Base-by-base conservation (phyloP, 306 rosid species). In the Astragalus glycyphyllos region DNA sequence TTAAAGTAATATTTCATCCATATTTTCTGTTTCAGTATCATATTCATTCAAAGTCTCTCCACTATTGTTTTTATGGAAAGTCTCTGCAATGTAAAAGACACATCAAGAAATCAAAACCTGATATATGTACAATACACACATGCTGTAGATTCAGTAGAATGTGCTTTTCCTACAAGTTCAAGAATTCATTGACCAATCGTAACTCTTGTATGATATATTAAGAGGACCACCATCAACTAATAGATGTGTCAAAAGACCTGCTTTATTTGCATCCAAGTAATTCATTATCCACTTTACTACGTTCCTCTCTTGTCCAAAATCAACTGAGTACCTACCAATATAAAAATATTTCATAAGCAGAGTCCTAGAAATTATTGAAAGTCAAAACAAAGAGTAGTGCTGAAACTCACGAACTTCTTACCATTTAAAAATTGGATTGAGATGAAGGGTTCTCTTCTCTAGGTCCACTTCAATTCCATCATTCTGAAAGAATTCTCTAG, bases 231-330 rank as follows among this genome's bases (percentile, higher is more conserved):
- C 96, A 62, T 94, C 98, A 44, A 76, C 79, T 79, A 90, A 58
- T 20, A 94, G 88, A 82, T 94, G 98, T n/a, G 95, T 83, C 86
- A 94, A 72, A 73, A 87, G 86, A 15, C 98, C 98, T 3, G 97
- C 84, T 82, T 88, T 90, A 13, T 84, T 87, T 74, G 96, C 87
- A 75, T 94, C 89, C 85, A 87, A 84, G 76, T 76, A 94, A 54
- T 53, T 83, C 44, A 89, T 75, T 46, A 87, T 70, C 97, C 98
- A 90, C 74, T 68, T 84, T 3, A 87, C 38, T 11, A 91, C 75
- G 11, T 84, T 87, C 49, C 79, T 90, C 12, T 84, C 98, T 34
- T 73, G 81, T 68, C 91, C 97, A 72, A 94, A 90, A 76, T 94
- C 98, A 49, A 44, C 79, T 31, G 62, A 66, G 54, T 78, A 87